Percentiles rank a stretch among this genome's conserved stretches.
Evolutionary conservation across 768 basidiomycete genomes (phyloP).

Genomic region (Panus rudis): DNA sequence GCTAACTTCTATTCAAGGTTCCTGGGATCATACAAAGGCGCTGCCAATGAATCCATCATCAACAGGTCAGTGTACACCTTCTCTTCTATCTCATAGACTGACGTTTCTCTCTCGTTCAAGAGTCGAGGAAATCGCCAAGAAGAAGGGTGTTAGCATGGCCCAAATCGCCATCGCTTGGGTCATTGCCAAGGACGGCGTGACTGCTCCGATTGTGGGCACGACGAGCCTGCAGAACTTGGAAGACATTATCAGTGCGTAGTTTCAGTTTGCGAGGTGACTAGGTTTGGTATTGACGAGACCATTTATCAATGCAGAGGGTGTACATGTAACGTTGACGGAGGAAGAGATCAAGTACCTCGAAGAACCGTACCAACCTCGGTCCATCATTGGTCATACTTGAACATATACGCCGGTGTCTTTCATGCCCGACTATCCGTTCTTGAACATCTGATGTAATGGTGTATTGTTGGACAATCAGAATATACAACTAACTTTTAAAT

Average conservation of each 20-base stretch:
- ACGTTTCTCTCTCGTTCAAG: conserved; percentile 3
- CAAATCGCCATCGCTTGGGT: conserved; percentile 34
- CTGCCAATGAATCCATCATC: conserved; percentile 12
- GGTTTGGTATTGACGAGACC: conserved; percentile 18
- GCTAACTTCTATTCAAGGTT: background rate
- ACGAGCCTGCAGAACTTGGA: conserved; percentile 32
- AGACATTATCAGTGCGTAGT: conserved; percentile 28
- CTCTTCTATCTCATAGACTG: too few species aligned
- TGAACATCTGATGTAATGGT: too few species aligned
- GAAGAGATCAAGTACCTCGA: conserved; percentile 54
- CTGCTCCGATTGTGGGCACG: conserved; percentile 37
- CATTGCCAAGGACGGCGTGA: conserved; percentile 20
- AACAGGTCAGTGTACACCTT: conserved; percentile 13
- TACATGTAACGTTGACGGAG: conserved; percentile 41
- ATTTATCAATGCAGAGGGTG: too few species aligned
- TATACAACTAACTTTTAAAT: too few species aligned
- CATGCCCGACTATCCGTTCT: too few species aligned
- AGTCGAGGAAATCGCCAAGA: conserved; percentile 34
- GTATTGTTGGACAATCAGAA: too few species aligned
- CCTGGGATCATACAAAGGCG: conserved; percentile 5
- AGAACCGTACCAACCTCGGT: conserved; percentile 42
- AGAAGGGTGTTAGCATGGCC: conserved; percentile 33
- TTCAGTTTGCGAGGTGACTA: background rate
- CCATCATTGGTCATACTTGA: conserved; percentile 16
- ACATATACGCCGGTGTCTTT: too few species aligned